Evolutionary conservation across 1,284 basidiomycete species (phyloP), one percentile per base, ranked within the genome.

Genomic region (Sanguinoderma infundibulare): DNA sequence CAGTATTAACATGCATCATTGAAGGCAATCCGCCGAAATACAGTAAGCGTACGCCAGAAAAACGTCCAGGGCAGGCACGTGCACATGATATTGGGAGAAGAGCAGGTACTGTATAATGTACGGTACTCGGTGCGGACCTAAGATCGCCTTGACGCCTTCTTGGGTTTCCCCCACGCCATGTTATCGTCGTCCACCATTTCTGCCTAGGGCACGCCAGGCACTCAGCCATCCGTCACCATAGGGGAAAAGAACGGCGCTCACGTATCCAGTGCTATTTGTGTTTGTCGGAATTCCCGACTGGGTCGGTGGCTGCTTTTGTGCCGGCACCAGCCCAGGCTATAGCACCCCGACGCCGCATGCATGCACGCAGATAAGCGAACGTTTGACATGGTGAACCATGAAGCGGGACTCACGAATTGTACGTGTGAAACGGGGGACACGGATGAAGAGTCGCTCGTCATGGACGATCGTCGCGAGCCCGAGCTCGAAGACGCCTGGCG

Each of bases 161-260:
- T 55, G 62, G 66, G 60, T 49, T 65, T 63, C 20, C 65, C 67
- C 70, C 70, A 71, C 5, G 70, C 61, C 59, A 67, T 50, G 51
- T 71, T 68, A 39, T 71, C 70, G 20, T 69, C 67, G 28, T 71
- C 70, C 38, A 71, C 51, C 66, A 68, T 69, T 42, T 71, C 70
- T 12, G 70, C 70, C 70, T 71, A 26, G 40, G 30, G 40, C 8
- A 20, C 10, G 10, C 20, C 32, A 24, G 35, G 12, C 20, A 24
- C 8, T 51, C 49, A 20, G 20, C 32, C 3, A 34, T n/a, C 10
- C 32, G 30, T 12, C 20, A 24, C 1, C 17, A 9, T 20, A 50
- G 6, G n/a, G 49, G 22, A 22, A 32, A 15, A 20, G 3, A 14
- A 12, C 20, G 24, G 35, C 36, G 55, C 62, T 62, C 59, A 67